Evolutionary conservation across 371 early-diverging fungal species (phyloP).

Genomic region (Gilbertella persicaria): DNA sequence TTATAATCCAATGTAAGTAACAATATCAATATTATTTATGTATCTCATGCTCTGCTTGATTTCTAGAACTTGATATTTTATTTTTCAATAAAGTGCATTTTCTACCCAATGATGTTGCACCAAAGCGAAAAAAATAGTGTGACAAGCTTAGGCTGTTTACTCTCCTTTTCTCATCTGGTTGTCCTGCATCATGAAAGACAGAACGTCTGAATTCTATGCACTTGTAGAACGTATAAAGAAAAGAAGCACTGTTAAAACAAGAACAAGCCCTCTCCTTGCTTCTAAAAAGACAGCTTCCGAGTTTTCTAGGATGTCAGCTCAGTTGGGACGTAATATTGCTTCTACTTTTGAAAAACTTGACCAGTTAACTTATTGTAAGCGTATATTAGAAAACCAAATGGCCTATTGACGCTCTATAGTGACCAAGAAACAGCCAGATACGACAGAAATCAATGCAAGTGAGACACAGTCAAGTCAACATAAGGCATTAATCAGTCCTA

Average conservation of each 20-base stretch:
- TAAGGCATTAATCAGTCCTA: constrained; percentile 9
- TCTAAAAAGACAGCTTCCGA: constrained; percentile 34
- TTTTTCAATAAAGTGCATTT: too few species aligned
- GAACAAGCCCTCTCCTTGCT: constrained; percentile 3
- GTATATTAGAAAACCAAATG: too few species aligned
- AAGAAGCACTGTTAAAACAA: constrained; percentile 17
- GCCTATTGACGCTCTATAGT: constrained; percentile 25
- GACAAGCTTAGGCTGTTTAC: too few species aligned
- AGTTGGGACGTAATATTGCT: constrained; percentile 62
- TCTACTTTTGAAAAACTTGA: constrained; percentile 60
- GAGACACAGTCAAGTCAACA: neutral
- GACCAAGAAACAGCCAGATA: constrained; percentile 68
- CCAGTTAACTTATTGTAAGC: constrained; percentile 62
- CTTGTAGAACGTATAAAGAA: constrained; percentile 43
- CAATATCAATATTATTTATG: too few species aligned
- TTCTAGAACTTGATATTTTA: too few species aligned
- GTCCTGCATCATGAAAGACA: constrained; percentile 48
- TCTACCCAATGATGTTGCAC: too few species aligned
- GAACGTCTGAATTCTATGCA: constrained; percentile 51
- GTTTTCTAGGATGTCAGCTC: constrained; percentile 57
- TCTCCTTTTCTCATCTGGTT: neutral
- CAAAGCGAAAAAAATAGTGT: too few species aligned
- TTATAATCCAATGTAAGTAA: too few species aligned
- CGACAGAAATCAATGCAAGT: constrained; percentile 68
- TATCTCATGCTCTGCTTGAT: too few species aligned